Base-by-base conservation (phyloP, 805 yeast genomes). In the Maudiozyma saulgeensis region DNA sequence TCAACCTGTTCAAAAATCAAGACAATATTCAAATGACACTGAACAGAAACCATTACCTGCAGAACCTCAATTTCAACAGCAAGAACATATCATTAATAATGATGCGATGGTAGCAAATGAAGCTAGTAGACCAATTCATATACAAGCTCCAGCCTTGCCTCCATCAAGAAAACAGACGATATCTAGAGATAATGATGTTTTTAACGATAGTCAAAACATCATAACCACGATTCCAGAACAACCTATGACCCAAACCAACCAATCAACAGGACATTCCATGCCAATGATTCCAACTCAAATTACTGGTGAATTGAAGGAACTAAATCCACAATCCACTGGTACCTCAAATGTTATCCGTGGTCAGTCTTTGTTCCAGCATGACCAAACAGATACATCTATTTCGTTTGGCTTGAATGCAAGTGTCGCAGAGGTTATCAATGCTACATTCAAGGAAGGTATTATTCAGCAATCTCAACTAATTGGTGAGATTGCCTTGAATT, bases 401-500 rank as follows among this genome's bases (percentile, higher is more conserved):
- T 62, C 65, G 43, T 76, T 80, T n/a, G 95, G 93, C 2, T 71
- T 91, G 56, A 87, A 83, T 58, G 81, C 90, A 2, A 84, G 95
- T 44, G 71, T 89, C 54, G 90, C 93, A n/a, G 98, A 91, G 68
- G 81, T 85, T 12, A 73, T 87, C 53, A 82, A 80, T 61, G 96
- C 88, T 5, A 74, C 77, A 18, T 82, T 82, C 66, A 79, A 77
- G 53, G 87, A 82, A 59, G 96, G 95, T 18, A 67, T 68, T 42
- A 69, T 82, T 37, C 64, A 67, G 12, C 75, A 78, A 35, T 77
- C 87, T 7, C 81, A 82, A 60, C 74, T 82, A 12, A 75, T 84
- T 49, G 97, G 98, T 47, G 97, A 91, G 68, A 73, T 90, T 56
- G 96, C 96, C 0, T 78, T 89, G 63, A 83, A 83, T 57, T 87